Evolutionary conservation across 306 rosid genomes (phyloP).

Genomic region (Senna siamea): DNA sequence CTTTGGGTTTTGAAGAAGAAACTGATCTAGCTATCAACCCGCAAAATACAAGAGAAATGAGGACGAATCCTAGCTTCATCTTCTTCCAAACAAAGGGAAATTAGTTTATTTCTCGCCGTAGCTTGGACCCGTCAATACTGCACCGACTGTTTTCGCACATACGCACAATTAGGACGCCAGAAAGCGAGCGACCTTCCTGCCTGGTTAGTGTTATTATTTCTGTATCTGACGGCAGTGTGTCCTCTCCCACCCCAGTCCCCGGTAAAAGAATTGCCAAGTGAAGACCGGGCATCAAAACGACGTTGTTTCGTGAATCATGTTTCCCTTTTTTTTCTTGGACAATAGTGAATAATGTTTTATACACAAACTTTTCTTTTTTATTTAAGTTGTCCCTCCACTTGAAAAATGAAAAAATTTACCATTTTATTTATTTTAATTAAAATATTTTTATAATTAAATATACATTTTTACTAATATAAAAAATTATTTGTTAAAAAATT

Average conservation of each 20-base stretch:
- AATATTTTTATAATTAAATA: too few relatives aligned
- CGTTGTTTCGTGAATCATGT: too few relatives aligned
- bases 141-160: background rate
- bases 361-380: too few relatives aligned
- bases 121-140: background rate
- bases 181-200: constrained; percentile 2
- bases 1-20: constrained; percentile 48
- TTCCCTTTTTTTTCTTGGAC: too few relatives aligned
- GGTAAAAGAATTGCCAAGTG: background rate
- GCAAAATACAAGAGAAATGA: constrained; percentile 39
- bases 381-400: too few relatives aligned
- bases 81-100: constrained; percentile 26
- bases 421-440: too few relatives aligned
- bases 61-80: constrained; percentile 41
- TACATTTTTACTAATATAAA: too few relatives aligned
- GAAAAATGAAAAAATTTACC: too few relatives aligned
- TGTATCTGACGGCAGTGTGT: background rate
- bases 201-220: background rate
- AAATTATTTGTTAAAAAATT: too few relatives aligned
- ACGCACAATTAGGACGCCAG: background rate
- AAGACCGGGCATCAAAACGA: background rate
- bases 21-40: constrained; percentile 49
- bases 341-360: too few relatives aligned
- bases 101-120: background rate
- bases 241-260: background rate